Evolutionary conservation across 2,329 filamentous ascomycete species (phyloP), one percentile per base, ranked within the genome.

Genomic region (Pleomassaria siparia): DNA sequence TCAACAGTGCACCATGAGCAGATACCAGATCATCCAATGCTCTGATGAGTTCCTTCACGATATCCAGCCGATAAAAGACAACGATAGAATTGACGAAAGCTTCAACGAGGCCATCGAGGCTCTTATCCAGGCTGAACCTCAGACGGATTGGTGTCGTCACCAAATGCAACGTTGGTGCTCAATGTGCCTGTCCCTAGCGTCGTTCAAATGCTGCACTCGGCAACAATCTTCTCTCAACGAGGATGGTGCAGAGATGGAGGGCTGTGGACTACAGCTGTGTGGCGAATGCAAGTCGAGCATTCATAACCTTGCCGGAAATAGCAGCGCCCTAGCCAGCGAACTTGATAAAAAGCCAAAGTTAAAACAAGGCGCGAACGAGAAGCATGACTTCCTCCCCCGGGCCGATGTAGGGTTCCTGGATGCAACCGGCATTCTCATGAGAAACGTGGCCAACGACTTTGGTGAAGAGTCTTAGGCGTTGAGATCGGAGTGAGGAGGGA

Each of bases 261-360:
- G 67, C 0, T 71, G 67, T 21, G 62, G 66, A 0, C 30, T 69
- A 2, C 45, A 52, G 2, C 49, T 70, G 4, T 71, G 67, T 40
- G 11, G 20, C 0, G 8, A 13, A 1, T 69, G 65, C 40, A 49
- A 56, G 40, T 11, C 2, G 1, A 47, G 18, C 25, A 40, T 66
- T 1, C 30, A 43, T 7, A 32, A 43, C 0, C 59, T 50, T 39
- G 22, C 41, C 1, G 51, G 52, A 3, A 48, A 59, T n/a, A 30
- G 43, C 10, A 21, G 54, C 13, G 26, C 26, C 0, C 58, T 66
- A 55, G 54, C 47, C 1, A 20, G 36, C 13, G 46, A 43, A 2
- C 39, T 63, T 8, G 64, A 63, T 6, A 33, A 15, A 11, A 35
- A 54, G 33, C 51, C 44, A 2, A 67, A 67, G 43, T 29, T 49